These are phyloP conservation scores for Corchorus olitorius DNA, from an alignment of 345 rosid species.

Conservation along the genomic window DNA sequence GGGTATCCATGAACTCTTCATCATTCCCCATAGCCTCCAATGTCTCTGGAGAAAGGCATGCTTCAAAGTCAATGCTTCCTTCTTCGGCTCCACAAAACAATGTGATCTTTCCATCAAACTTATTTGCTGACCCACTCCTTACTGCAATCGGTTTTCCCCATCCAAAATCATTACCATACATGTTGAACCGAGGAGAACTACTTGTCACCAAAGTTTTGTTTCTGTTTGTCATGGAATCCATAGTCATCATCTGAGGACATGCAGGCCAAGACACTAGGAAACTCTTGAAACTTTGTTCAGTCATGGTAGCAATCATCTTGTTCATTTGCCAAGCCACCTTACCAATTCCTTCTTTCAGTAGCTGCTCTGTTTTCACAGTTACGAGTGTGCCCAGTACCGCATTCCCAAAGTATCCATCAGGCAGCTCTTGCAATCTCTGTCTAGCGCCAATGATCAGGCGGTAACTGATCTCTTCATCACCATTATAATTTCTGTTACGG, in stretches of 20 bases:
- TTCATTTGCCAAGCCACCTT: slow-evolving; percentile 30
- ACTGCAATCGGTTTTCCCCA: slow-evolving; percentile 26
- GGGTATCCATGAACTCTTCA: slow-evolving; percentile 25
- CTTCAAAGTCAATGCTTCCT: slow-evolving; percentile 2
- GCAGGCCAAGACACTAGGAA: slow-evolving; percentile 7
- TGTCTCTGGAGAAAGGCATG: slow-evolving; percentile 23
- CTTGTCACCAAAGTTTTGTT: background rate
- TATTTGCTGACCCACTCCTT: slow-evolving; percentile 15
- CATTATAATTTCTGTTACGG: slow-evolving; percentile 9
- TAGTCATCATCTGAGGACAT: background rate
- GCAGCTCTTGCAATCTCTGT: slow-evolving; percentile 28
- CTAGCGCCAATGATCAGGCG: slow-evolving; percentile 17
- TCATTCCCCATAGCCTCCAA: slow-evolving; percentile 21
- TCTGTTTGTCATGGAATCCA: too few relatives aligned
- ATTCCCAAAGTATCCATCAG: slow-evolving; percentile 38
- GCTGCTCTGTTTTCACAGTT: slow-evolving; percentile 8
- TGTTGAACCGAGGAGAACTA: slow-evolving; percentile 47
- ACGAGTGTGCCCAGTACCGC: background rate
- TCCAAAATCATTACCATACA: slow-evolving; percentile 40
- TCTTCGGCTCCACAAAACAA: slow-evolving; percentile 18
- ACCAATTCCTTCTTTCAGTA: slow-evolving; percentile 24
- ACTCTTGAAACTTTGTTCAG: background rate
- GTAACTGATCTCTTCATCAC: slow-evolving; percentile 16
- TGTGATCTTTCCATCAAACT: slow-evolving; percentile 22
- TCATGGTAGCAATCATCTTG: slow-evolving; percentile 13